These are phyloP conservation scores for Stramenopiles sp. DNA, from an alignment of 352 stramenopile species.

Conservation along the genomic window DNA sequence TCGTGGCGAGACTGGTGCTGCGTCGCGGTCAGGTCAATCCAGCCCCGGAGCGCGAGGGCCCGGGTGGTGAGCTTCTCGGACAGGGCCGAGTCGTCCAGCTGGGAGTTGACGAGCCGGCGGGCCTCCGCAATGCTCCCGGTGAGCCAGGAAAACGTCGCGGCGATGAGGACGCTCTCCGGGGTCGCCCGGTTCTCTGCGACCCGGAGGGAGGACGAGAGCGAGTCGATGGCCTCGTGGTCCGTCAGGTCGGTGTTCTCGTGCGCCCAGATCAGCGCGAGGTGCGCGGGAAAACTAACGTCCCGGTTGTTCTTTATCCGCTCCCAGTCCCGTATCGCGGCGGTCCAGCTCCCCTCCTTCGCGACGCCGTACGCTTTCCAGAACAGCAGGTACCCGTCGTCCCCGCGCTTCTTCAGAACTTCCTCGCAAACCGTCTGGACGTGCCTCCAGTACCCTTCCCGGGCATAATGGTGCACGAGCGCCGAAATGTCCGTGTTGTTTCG, in stretches of 20 bases:
- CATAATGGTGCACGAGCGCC: slow-evolving; percentile 37
- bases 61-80: slow-evolving; percentile 28
- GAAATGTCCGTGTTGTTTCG: slow-evolving; percentile 23
- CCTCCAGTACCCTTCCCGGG: slow-evolving; percentile 57
- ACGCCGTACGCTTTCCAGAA: slow-evolving; percentile 64
- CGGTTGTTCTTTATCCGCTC: slow-evolving; percentile 50
- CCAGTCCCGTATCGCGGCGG: slow-evolving; percentile 47
- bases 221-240: slow-evolving; percentile 47
- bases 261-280: slow-evolving; percentile 47
- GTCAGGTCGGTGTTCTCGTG: slow-evolving; percentile 49
- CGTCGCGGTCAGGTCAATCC: slow-evolving; percentile 44
- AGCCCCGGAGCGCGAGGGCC: slow-evolving; percentile 39
- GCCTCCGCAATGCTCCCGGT: slow-evolving; percentile 38
- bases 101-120: slow-evolving; percentile 41
- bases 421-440: slow-evolving; percentile 56
- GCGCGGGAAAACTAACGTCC: slow-evolving; percentile 48
- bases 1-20: slow-evolving; percentile 47
- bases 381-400: slow-evolving; percentile 43
- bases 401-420: slow-evolving; percentile 47
- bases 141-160: slow-evolving; percentile 52
- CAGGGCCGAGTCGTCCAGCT: slow-evolving; percentile 22
- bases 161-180: slow-evolving; percentile 32
- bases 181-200: slow-evolving; percentile 50
- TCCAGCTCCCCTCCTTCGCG: slow-evolving; percentile 32
- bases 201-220: slow-evolving; percentile 47